Evolutionary conservation across 768 basidiomycete genomes (phyloP).

Genomic region (Kondoa malvinella): DNA sequence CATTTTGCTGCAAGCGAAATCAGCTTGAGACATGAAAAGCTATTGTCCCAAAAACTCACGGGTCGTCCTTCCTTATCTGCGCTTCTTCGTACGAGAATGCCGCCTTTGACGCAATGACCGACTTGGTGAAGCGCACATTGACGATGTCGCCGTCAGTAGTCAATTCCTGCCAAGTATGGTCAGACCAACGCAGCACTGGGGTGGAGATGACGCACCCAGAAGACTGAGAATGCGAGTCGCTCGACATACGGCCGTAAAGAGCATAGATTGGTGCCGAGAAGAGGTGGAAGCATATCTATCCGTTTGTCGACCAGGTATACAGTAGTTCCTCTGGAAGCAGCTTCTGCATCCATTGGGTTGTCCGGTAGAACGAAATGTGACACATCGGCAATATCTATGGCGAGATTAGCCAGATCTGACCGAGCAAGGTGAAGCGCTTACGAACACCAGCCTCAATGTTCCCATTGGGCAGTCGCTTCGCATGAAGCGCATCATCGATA

Average conservation of each 20-base stretch:
- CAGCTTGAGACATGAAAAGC: neutral
- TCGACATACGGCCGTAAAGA: constrained; percentile 83
- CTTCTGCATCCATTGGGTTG: constrained; percentile 90
- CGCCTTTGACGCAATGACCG: constrained; percentile 86
- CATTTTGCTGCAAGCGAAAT: constrained; percentile 39
- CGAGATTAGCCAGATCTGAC: neutral
- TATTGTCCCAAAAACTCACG: constrained; percentile 38
- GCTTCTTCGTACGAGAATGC: constrained; percentile 97
- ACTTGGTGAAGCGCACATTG: constrained; percentile 79
- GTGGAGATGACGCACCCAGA: constrained; percentile 51
- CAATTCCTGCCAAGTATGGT: constrained; percentile 50
- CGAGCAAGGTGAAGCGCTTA: constrained; percentile 37
- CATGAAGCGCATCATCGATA: constrained; percentile 95
- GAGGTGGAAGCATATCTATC: constrained; percentile 88
- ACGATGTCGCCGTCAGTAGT: constrained; percentile 75
- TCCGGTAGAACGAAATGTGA: constrained; percentile 87
- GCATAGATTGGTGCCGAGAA: constrained; percentile 90
- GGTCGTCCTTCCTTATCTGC: constrained; percentile 80
- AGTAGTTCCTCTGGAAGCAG: constrained; percentile 86
- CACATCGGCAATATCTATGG: constrained; percentile 86
- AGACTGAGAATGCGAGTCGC: constrained; percentile 79
- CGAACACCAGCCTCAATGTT: constrained; percentile 96
- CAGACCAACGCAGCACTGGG: constrained; percentile 3
- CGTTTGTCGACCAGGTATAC: constrained; percentile 97
- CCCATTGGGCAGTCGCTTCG: constrained; percentile 66